These are phyloP conservation scores for Candida rishiriensis DNA, from an alignment of 805 yeast genomes.

Conservation along the genomic window DNA sequence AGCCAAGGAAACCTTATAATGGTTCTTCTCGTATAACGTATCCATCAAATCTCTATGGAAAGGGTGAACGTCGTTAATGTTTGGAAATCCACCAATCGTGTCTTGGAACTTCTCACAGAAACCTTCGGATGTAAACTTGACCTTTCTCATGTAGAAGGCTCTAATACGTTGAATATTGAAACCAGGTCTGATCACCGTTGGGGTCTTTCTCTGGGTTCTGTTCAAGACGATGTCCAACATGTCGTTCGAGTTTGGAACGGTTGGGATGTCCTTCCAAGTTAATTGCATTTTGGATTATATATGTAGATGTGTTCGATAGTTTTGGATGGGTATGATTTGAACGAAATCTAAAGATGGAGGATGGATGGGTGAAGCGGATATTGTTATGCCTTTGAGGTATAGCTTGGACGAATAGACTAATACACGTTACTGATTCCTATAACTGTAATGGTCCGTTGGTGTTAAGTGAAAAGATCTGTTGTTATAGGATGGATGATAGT, in stretches of 20 bases:
- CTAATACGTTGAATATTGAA: constrained; percentile 94
- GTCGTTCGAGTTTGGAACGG: constrained; percentile 89
- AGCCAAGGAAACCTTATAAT: constrained; percentile 93
- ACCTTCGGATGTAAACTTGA: constrained; percentile 93
- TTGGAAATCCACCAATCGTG: constrained; percentile 84
- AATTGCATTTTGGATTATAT: constrained; percentile 67
- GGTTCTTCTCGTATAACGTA: constrained; percentile 95
- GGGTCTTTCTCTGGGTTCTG: constrained; percentile 97
- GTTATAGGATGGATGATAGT: too few relatives aligned
- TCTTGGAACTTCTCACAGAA: constrained; percentile 90
- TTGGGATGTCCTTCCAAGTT: constrained; percentile 97
- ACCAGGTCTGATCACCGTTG: constrained; percentile 97
- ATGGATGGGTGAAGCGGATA: too few relatives aligned
- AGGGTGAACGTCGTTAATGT: constrained; percentile 96
- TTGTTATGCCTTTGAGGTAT: too few relatives aligned
- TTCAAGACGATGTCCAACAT: constrained; percentile 93
- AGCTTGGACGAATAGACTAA: too few relatives aligned
- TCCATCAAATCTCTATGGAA: constrained; percentile 98
- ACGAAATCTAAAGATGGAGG: too few relatives aligned
- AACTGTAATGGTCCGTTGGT: too few relatives aligned
- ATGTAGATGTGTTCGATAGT: not conserved
- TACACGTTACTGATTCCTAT: too few relatives aligned
- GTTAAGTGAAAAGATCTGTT: too few relatives aligned
- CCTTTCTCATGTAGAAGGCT: constrained; percentile 97
- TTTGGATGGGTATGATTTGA: too few relatives aligned